Evolutionary conservation across 208 protist genomes (phyloP).

Genomic region (Zelonia costaricensis): DNA sequence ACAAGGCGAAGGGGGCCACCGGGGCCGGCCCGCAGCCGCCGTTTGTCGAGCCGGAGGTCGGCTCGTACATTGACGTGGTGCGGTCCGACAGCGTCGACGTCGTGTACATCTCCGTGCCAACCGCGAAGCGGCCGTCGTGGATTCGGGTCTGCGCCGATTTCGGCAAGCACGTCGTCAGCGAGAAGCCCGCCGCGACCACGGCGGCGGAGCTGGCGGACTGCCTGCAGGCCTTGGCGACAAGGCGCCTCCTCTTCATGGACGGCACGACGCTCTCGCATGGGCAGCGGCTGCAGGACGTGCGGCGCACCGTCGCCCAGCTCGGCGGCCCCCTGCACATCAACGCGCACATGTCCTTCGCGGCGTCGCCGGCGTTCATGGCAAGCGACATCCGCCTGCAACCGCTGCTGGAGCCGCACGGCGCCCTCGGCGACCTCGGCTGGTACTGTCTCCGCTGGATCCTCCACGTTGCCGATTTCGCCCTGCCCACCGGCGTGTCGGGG

Average conservation of each 20-base stretch:
- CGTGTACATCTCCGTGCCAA: slow-evolving; percentile 74
- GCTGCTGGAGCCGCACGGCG: slow-evolving; percentile 60
- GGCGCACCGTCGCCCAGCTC: slow-evolving; percentile 29
- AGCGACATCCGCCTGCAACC: slow-evolving; percentile 66
- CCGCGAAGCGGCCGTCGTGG: slow-evolving; percentile 47
- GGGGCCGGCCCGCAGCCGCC: slow-evolving; percentile 1
- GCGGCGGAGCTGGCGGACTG: slow-evolving; percentile 44
- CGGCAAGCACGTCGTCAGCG: slow-evolving; percentile 72
- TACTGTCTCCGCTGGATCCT: slow-evolving; percentile 75
- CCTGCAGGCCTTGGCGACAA: slow-evolving; percentile 39
- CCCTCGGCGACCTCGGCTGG: slow-evolving; percentile 76
- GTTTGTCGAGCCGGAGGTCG: slow-evolving; percentile 28
- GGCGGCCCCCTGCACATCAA: slow-evolving; percentile 51
- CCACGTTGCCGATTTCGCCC: slow-evolving; percentile 60
- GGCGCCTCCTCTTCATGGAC: slow-evolving; percentile 67
- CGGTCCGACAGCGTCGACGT: slow-evolving; percentile 50
- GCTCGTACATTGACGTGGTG: slow-evolving; percentile 62
- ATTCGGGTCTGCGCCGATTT: slow-evolving; percentile 48
- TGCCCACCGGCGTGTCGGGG: slow-evolving; percentile 48
- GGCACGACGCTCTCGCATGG: slow-evolving; percentile 70
- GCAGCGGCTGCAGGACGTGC: slow-evolving; percentile 47
- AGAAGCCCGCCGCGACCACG: slow-evolving; percentile 58
- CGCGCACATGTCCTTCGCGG: slow-evolving; percentile 51
- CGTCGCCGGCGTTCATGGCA: slow-evolving; percentile 45
- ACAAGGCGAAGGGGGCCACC: slow-evolving; percentile 1